A percentile compares a stretch with the other conserved stretches of the same genome.
phyloP scores from a whole-genome alignment of 306 rosid genomes.

The Lathyrus aphaca region DNA sequence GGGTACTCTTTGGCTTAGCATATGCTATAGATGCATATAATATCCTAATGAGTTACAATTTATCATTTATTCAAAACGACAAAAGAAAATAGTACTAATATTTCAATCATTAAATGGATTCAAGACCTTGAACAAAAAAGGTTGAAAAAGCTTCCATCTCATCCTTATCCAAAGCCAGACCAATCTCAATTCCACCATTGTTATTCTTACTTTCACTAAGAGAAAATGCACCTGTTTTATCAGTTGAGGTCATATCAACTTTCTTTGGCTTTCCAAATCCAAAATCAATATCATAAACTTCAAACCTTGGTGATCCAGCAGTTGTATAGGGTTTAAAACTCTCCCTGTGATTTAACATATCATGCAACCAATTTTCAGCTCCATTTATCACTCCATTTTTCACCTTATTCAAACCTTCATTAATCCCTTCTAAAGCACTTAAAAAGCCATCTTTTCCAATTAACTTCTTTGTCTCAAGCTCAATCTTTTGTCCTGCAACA shows the following conservation, averaged over 20 bases:
- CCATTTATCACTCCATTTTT: conserved; percentile 23
- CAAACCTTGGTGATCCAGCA: conserved; percentile 56
- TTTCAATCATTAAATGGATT: neutral
- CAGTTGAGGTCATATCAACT: conserved; percentile 45
- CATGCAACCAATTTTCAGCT: conserved; percentile 9
- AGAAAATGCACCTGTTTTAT: too few species aligned
- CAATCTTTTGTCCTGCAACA: neutral
- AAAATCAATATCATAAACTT: conserved; percentile 46
- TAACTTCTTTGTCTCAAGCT: conserved; percentile 11
- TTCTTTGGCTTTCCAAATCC: conserved; percentile 44
- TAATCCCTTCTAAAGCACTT: conserved; percentile 18
- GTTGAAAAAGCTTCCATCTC: conserved; percentile 38
- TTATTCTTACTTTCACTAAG: too few species aligned
- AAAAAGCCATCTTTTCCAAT: conserved; percentile 33
- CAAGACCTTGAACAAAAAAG: conserved; percentile 28
- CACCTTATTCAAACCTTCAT: conserved; percentile 34
- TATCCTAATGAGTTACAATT: too few species aligned
- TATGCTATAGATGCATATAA: too few species aligned
- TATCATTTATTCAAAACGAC: too few species aligned
- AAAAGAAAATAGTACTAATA: too few species aligned
- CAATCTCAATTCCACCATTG: too few species aligned
- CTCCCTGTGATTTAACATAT: neutral
- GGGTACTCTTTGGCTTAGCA: too few species aligned
- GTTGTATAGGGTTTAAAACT: conserved; percentile 6
- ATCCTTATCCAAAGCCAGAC: conserved; percentile 15